phyloP scores from a whole-genome alignment of 257 asterid species.

The Buddleja alternifolia region DNA sequence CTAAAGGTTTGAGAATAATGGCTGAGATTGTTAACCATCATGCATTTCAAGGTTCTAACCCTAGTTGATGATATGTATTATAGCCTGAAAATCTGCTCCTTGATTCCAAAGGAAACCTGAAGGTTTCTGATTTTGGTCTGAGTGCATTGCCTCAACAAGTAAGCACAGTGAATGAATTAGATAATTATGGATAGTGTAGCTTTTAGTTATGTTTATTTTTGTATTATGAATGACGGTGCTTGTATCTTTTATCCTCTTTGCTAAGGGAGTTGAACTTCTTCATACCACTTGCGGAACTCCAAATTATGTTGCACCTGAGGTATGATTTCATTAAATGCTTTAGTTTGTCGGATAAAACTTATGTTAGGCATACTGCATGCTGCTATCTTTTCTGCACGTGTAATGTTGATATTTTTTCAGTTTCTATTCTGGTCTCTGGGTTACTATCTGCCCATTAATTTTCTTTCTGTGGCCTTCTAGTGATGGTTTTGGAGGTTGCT shows the following conservation, averaged over 20 bases:
- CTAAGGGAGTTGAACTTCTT: conserved; percentile 86
- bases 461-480: too few species aligned
- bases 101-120: conserved; percentile 82
- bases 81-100: conserved; percentile 98
- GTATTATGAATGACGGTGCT: conserved; percentile 6
- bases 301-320: conserved; percentile 98
- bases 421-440: neutral
- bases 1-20: conserved; percentile 61
- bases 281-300: conserved; percentile 98
- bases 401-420: conserved; percentile 5
- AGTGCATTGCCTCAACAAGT: conserved; percentile 91
- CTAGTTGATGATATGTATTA: conserved; percentile 27
- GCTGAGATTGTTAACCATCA: conserved; percentile 16
- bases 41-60: conserved; percentile 32
- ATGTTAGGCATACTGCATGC: neutral
- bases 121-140: conserved; percentile 95
- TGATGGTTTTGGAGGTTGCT: too few species aligned
- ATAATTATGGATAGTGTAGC: conserved; percentile 5
- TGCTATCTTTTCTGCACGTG: conserved; percentile 15
- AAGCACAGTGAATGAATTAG: conserved; percentile 29
- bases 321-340: conserved; percentile 35
- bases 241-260: conserved; percentile 15
- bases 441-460: too few species aligned
- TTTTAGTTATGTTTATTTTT: conserved; percentile 13
- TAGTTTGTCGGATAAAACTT: conserved; percentile 7